Base-by-base conservation (phyloP, 371 early-diverging fungal species). In the Mortierella sp. region DNA sequence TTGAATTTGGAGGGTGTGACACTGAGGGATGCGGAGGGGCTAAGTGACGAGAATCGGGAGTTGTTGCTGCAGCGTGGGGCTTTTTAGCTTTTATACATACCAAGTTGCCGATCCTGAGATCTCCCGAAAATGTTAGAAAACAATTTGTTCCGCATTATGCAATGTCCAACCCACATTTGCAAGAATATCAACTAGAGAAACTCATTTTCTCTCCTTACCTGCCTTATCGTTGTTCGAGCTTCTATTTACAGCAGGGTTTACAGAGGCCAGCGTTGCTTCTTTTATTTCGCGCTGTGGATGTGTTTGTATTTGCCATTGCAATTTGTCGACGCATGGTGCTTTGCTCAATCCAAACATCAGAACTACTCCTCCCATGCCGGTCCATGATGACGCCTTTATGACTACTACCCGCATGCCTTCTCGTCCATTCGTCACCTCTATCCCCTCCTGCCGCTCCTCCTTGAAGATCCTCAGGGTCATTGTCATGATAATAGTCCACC, bases 401-500 rank as follows among this genome's bases (percentile, higher is more conserved):
- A 54, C 53, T 19, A 11, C 24, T 28, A 10, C 44, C 28, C 6
- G 1, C 64, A 37, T 37, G 64, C 16, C 64, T 19, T 34, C 64
- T 64, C 64, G 19, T 64, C 64, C 40, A 24, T 19, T 9, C 37
- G 1, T 21, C 64, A 2, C 64, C 19, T 28, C 57, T 26, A 53
- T 53, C 46, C 1, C 74, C 19, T 26, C 70, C 54, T 8, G 26
- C n/a, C 9, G 21, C 75, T 26, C 43, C 51, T 31, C 37, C 72
- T 28, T 19, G 34, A 43, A 10, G 8, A 0, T 76, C 76, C 44
- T 59, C 73, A 21, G 31, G 57, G 69, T 78, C 79, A 11, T 73
- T 77, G 6, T 75, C 79, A 40, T 79, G 79, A 31, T 83, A 80
- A 37, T 80, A 80, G 19, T 83, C 83, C 2, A 61, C 34, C 1